A percentile compares a stretch with the other conserved stretches of the same genome.
These are phyloP conservation scores for Nigrospora osmanthi DNA, from an alignment of 2,329 filamentous ascomycete genomes.

Conservation along the genomic window DNA sequence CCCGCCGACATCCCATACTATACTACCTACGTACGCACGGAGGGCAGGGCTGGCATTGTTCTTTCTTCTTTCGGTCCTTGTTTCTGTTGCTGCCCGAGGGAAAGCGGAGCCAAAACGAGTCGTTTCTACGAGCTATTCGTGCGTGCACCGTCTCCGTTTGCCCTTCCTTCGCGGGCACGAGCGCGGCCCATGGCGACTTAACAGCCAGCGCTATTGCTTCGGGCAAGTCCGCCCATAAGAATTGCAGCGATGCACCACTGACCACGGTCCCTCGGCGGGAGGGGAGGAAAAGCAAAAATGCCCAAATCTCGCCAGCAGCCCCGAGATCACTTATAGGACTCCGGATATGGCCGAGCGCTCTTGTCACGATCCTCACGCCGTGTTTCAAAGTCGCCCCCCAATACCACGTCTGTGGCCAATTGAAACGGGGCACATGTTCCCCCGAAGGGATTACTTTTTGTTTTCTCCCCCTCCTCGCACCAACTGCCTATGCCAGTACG, in stretches of 20 bases:
- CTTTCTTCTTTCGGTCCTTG: not conserved
- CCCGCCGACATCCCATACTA: too few species aligned
- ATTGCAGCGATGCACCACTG: too few species aligned
- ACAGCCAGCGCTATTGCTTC: too few species aligned
- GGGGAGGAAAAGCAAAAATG: not conserved
- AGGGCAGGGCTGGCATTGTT: too few species aligned
- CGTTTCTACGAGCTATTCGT: too few species aligned
- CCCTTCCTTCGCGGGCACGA: not conserved
- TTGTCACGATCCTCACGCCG: not conserved
- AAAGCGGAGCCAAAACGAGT: not conserved
- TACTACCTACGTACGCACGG: too few species aligned
- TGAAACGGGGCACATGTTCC: not conserved
- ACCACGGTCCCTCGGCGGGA: too few species aligned
- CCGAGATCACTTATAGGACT: not conserved
- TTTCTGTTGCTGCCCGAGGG: constrained; percentile 28
- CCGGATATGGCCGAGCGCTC: constrained; percentile 5
- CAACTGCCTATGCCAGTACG: too few species aligned
- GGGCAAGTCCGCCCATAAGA: too few species aligned
- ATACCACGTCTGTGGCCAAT: not conserved
- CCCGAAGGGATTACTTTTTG: not conserved
- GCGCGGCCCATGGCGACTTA: too few species aligned
- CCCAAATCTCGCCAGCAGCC: too few species aligned
- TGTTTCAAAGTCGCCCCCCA: not conserved
- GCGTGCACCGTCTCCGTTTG: constrained; percentile 13
- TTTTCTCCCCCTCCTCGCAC: too few species aligned